phyloP scores from a whole-genome alignment of 257 asterid genomes.

The Plantago major region DNA sequence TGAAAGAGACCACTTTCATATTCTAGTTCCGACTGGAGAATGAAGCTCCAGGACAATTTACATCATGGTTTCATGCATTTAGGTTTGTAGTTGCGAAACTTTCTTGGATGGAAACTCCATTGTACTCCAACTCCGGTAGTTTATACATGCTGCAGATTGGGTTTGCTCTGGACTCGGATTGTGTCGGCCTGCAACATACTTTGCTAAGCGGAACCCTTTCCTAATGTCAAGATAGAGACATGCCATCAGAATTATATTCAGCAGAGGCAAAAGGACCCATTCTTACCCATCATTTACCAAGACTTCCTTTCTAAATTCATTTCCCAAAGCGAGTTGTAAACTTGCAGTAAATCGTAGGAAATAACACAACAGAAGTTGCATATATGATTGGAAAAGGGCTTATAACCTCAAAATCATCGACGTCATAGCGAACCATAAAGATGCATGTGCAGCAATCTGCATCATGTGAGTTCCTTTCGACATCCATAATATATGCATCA shows the following conservation, averaged over 20 bases:
- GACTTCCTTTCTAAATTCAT: too few relatives aligned
- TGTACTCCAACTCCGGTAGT: background rate
- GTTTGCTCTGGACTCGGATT: slow-evolving; percentile 15
- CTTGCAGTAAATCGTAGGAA: background rate
- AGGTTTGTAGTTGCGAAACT: too few relatives aligned
- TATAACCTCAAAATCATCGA: slow-evolving; percentile 51
- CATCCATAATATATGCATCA: slow-evolving; percentile 61
- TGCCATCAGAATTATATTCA: background rate
- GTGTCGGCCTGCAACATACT: slow-evolving; percentile 61
- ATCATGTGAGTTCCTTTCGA: slow-evolving; percentile 45
- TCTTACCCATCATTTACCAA: too few relatives aligned
- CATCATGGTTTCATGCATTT: too few relatives aligned
- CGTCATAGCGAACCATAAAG: slow-evolving; percentile 56
- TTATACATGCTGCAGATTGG: background rate
- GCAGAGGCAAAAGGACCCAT: background rate
- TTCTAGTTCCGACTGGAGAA: too few relatives aligned
- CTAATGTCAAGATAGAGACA: slow-evolving; percentile 27
- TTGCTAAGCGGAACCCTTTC: slow-evolving; percentile 40
- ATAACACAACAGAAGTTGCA: background rate
- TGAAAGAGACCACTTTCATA: too few relatives aligned
- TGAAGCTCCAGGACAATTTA: too few relatives aligned
- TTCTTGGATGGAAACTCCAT: background rate
- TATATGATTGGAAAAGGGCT: background rate
- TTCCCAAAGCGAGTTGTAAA: background rate
- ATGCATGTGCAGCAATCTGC: slow-evolving; percentile 50